Evolutionary conservation across 495 filamentous ascomycete genomes (phyloP).

Genomic region (Penicillium longicatenatum): DNA sequence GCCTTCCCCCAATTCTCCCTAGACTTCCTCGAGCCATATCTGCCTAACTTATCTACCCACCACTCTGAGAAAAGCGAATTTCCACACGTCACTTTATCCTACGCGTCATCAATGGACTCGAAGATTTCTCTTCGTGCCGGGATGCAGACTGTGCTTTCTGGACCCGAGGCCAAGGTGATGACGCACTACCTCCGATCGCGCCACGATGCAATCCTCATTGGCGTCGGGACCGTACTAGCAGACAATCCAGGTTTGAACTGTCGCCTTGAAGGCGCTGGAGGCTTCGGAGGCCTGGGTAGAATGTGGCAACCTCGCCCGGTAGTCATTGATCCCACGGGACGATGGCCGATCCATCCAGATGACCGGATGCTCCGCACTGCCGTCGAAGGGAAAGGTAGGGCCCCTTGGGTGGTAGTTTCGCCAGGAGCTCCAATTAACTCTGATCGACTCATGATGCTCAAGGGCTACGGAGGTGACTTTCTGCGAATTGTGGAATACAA

Average conservation of each 20-base stretch:
- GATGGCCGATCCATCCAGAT: constrained; percentile 64
- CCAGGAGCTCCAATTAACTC: constrained; percentile 52
- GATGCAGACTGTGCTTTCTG: constrained; percentile 75
- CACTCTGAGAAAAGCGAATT: constrained; percentile 31
- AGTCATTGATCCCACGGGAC: constrained; percentile 70
- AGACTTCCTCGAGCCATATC: constrained; percentile 51
- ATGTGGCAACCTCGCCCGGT: constrained; percentile 75
- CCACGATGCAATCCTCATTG: constrained; percentile 84
- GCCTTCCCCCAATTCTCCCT: constrained; percentile 45
- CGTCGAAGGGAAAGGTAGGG: constrained; percentile 65
- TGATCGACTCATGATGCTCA: constrained; percentile 46
- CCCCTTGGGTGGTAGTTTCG: constrained; percentile 67
- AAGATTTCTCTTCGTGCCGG: constrained; percentile 74
- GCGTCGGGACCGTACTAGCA: constrained; percentile 77
- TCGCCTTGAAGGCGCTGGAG: constrained; percentile 60
- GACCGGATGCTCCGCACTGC: constrained; percentile 67
- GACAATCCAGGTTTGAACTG: constrained; percentile 87
- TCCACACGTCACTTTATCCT: constrained; percentile 75
- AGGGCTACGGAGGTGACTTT: constrained; percentile 52
- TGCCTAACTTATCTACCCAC: constrained; percentile 26
- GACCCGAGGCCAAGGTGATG: constrained; percentile 80
- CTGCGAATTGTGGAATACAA: constrained; percentile 52
- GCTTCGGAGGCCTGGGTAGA: constrained; percentile 52
- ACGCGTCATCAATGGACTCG: constrained; percentile 86
- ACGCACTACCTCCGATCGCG: constrained; percentile 83